phyloP scores from a whole-genome alignment of 257 asterid genomes.

The Przewalskia tangutica region DNA sequence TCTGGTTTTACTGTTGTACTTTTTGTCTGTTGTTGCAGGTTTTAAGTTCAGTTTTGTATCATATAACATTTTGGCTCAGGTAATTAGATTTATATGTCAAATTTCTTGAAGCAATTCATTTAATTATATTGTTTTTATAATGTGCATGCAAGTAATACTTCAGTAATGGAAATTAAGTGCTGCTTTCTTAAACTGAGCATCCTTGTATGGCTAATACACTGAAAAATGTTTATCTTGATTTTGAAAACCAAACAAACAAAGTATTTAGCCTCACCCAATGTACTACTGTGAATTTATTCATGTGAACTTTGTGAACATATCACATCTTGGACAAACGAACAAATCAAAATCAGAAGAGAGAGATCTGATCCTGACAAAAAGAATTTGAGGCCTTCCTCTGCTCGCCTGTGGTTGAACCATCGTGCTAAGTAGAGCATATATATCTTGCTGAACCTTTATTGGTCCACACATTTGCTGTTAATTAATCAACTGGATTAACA shows the following conservation, averaged over 20 bases:
- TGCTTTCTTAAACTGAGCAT: not conserved
- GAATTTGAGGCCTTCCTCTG: not conserved
- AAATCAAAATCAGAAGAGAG: not conserved
- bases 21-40: slow-evolving; percentile 34
- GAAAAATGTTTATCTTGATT: not conserved
- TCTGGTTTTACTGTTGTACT: not conserved
- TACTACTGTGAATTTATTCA: not conserved
- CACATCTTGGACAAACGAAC: not conserved
- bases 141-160: not conserved
- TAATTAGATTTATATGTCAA: slow-evolving; percentile 9
- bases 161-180: not conserved
- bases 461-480: not conserved
- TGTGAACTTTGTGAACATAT: not conserved
- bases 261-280: not conserved
- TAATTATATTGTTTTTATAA: not conserved
- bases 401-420: not conserved
- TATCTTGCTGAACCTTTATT: not conserved
- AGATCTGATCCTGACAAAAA: not conserved
- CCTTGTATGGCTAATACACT: not conserved
- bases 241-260: not conserved
- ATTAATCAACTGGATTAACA: not conserved
- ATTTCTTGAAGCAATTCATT: not conserved
- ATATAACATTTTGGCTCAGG: slow-evolving; percentile 92
- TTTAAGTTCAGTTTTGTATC: slow-evolving; percentile 70
- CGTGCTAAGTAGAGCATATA: not conserved